Base-by-base conservation (phyloP, 2,329 filamentous ascomycete genomes). In the Fusarium sp. region DNA sequence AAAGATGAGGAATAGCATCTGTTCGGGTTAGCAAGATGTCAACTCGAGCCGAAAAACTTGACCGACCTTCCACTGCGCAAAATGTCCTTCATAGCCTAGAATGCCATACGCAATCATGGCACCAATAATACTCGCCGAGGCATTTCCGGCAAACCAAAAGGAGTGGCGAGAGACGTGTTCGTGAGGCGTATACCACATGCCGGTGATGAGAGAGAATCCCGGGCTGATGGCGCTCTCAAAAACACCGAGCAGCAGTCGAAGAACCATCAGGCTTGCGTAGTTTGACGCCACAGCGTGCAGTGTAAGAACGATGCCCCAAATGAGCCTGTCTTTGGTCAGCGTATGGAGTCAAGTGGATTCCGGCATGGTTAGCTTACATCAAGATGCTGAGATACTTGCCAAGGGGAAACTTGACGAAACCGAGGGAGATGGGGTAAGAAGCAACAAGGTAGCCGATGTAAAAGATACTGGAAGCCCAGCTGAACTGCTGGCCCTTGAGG, bases 371-470 rank as follows among this genome's bases (percentile, higher is more conserved):
- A 13, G 6, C 70, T 59, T 65, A 71, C 66, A 77, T 68, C 11
- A 68, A 58, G n/a, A 65, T 69, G 18, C 74, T 65, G 14, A 78
- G 68, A 31, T 75, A 73, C 50, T 77, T 78, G 31, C 71, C 76
- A 40, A 77, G 66, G 4, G 73, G 77, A 5, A 76, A 66, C 7
- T 75, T 74, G 54, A 77, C 65, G 29, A 78, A 71, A 2, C 69
- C 60, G 18, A 74, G 65, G 0, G 74, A 72, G 10, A 70, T 71
- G 9, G 76, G 77, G 40, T 78, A 78, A 2, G 69, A 73, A 11
- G 75, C 75, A 25, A 74, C 63, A 5, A 88, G 77, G 63, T 88
- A 88, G 2, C 85, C 86, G 72, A 88, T 86, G 76, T 87, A 88
- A 65, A 87, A 87, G 77, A 87, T 84, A 22, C 77, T 84, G 0